Evolutionary conservation across 805 yeast genomes (phyloP).

Genomic region (Candida incommunis): DNA sequence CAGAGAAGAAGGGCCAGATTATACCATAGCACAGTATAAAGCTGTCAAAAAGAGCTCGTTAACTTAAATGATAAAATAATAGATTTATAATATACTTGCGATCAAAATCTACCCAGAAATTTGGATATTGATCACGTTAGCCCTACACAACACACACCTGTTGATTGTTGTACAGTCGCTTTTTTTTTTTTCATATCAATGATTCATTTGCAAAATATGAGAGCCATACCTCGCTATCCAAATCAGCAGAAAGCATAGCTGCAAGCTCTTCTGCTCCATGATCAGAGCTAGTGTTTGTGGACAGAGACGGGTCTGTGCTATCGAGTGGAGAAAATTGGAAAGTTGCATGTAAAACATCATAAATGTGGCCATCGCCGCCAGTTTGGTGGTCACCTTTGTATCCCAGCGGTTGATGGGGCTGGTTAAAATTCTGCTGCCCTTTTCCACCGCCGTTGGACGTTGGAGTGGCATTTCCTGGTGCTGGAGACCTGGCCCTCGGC

Average conservation of each 20-base stretch:
- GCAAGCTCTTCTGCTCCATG: slow-evolving; percentile 1
- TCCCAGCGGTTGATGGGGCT: not conserved
- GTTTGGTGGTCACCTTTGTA: not conserved
- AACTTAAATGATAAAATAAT: not conserved
- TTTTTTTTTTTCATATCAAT: not conserved
- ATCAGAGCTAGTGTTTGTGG: not conserved
- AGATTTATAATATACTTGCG: too few species aligned
- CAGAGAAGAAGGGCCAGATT: slow-evolving; percentile 16
- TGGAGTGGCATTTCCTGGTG: not conserved
- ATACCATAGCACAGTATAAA: slow-evolving; percentile 15
- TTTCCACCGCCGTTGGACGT: not conserved
- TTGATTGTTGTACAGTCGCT: too few species aligned
- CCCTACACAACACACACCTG: too few species aligned
- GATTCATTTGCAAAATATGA: not conserved
- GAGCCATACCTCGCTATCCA: not conserved
- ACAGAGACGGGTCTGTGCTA: not conserved
- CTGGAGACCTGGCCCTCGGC: not conserved
- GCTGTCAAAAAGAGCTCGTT: slow-evolving; percentile 5
- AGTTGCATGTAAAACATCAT: not conserved
- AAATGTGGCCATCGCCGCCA: not conserved
- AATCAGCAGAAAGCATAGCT: slow-evolving; percentile 1
- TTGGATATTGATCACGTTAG: too few species aligned
- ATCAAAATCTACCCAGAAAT: too few species aligned
- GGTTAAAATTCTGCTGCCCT: not conserved
- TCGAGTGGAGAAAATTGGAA: not conserved